Conservation (phyloP, 495 filamentous ascomycete genomes). For the Xylaria sp. region DNA sequence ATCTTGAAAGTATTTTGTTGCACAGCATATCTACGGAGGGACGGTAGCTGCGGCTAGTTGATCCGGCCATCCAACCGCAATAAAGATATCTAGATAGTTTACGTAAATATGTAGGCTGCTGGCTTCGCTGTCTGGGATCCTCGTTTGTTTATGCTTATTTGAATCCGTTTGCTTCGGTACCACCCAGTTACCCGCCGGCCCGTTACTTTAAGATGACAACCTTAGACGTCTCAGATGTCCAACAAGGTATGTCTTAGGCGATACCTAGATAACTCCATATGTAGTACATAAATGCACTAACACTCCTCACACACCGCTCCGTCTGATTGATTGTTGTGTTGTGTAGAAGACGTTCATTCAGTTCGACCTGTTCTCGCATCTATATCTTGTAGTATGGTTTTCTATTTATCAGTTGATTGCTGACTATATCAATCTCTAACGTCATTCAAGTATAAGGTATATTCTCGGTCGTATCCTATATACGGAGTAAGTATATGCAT, state of each 20-base stretch:
- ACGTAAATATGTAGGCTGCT: background rate
- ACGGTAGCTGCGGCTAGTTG: background rate
- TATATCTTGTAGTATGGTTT: background rate
- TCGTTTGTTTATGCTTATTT: background rate
- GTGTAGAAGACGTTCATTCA: background rate
- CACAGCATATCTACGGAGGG: background rate
- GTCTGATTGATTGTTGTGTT: background rate
- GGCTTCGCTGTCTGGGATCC: background rate
- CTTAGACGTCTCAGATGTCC: background rate
- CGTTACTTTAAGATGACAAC: background rate
- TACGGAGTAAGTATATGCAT: background rate
- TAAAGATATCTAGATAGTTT: background rate
- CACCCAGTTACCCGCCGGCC: background rate
- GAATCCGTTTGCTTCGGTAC: background rate
- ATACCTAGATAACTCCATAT: background rate
- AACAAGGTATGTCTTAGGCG: background rate
- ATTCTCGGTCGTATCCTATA: background rate
- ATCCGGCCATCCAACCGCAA: background rate
- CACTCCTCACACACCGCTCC: background rate
- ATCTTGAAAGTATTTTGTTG: background rate
- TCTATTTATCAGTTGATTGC: background rate
- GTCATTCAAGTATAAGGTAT: background rate
- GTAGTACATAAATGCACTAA: background rate
- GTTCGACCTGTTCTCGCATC: background rate
- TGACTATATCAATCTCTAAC: background rate